Evolutionary conservation across 768 basidiomycete species (phyloP), one percentile per base, ranked within the genome.

Genomic region (Collybia sordida): DNA sequence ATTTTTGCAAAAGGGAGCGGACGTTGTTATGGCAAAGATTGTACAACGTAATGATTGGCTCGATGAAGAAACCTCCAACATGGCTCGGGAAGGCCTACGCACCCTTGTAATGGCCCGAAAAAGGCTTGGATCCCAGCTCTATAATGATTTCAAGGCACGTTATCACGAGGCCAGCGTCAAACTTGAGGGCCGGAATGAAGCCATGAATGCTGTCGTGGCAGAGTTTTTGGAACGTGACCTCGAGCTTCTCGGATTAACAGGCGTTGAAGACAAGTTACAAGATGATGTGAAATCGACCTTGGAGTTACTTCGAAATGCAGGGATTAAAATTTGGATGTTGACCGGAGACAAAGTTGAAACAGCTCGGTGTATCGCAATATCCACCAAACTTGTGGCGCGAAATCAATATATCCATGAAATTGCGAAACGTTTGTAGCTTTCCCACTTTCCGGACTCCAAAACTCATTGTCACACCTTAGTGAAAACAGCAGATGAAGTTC

Each of bases 311-410:
- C 74, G 95, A 57, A 98, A 98, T 64, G 97, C 96, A 0, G 96
- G 96, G 3, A 85, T 99, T 69, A 97, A 91, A 78, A 98, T 99
- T 51, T 99, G 97, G 97, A 98, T 98, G 97, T 75, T 98, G 59
- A 99, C 97, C 0, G 96, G 97, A 1, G 97, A 99, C 69, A 99
- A 98, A 74, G 93, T 98, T 43, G 97, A 99, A 74, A 99, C 97
- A 3, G 97, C 97, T 4, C 87, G 95, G 31, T 96, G 94, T 68
- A 99, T 99, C 62, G 95, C 96, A 4, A 93, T 98, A 55, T 97
- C 94, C 31, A 97, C 92, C 6, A 98, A 98, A 65, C 73, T 98
- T 44, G 97, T 98, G 6, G 88, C 92, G 19, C 79, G 97, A 59
- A 93, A 93, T 60, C 97, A 99, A 67, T 98, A 97, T 64, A 97